phyloP scores from a whole-genome alignment of 2,329 filamentous ascomycete species.

The Aspergillus ruber region DNA sequence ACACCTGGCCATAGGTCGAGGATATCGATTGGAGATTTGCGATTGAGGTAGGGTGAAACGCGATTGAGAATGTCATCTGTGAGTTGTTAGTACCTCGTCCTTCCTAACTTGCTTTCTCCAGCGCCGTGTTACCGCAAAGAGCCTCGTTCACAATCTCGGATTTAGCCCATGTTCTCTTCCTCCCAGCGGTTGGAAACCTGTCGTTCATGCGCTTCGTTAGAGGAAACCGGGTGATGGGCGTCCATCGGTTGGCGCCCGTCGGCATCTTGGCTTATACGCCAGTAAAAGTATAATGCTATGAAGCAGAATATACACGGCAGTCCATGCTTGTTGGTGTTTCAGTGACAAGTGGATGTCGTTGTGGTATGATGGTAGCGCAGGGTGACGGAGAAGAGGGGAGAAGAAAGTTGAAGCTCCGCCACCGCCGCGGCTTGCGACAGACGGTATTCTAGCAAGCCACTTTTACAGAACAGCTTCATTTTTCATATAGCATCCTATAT shows the following conservation, averaged over 20 bases:
- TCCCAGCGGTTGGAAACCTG: slow-evolving; percentile 3
- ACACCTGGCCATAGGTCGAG: slow-evolving; percentile 79
- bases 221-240: slow-evolving; percentile 15
- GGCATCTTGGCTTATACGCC: slow-evolving; percentile 1
- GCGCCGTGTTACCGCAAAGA: slow-evolving; percentile 26
- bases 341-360: too few relatives aligned
- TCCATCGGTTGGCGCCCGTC: slow-evolving; percentile 10
- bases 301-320: neutral
- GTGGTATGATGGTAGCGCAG: too few relatives aligned
- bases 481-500: neutral
- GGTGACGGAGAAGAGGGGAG: too few relatives aligned
- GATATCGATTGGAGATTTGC: slow-evolving; percentile 72
- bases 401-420: too few relatives aligned
- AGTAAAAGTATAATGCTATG: neutral
- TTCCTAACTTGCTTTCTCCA: neutral
- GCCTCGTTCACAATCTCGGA: slow-evolving; percentile 24
- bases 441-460: too few relatives aligned
- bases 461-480: neutral
- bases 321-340: too few relatives aligned
- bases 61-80: slow-evolving; percentile 63
- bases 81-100: neutral
- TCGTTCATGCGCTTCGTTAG: slow-evolving; percentile 13
- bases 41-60: slow-evolving; percentile 60
- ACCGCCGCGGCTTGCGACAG: too few relatives aligned
- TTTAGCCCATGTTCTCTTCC: slow-evolving; percentile 4